Conservation (phyloP, 2,329 filamentous ascomycete species). For the Sporothrix schenckii region DNA sequence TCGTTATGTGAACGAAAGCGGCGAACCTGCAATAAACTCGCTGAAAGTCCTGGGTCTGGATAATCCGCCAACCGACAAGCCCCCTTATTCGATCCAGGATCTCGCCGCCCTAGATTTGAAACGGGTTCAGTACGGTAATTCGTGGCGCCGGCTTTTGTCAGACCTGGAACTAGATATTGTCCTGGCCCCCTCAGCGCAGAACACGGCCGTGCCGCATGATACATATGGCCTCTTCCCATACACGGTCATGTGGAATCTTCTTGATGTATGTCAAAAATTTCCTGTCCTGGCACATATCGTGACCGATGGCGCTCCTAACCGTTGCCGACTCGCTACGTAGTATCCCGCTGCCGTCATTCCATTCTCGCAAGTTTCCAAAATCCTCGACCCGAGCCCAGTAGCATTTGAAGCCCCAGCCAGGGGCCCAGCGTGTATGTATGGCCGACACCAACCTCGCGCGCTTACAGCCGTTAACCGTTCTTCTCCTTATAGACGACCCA, state of each 20-base stretch:
- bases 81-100: background rate
- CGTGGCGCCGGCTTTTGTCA: constrained; percentile 9
- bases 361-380: too few relatives aligned
- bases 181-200: constrained; percentile 14
- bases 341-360: too few relatives aligned
- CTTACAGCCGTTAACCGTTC: too few relatives aligned
- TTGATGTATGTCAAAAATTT: constrained; percentile 3
- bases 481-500: too few relatives aligned
- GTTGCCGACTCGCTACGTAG: too few relatives aligned
- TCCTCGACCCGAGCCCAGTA: too few relatives aligned
- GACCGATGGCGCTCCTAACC: too few relatives aligned
- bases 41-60: background rate
- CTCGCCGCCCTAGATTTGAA: background rate
- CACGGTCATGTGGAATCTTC: constrained; percentile 10
- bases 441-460: too few relatives aligned
- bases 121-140: background rate
- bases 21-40: constrained; percentile 16
- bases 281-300: too few relatives aligned
- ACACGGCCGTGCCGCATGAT: constrained; percentile 25
- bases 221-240: constrained; percentile 21
- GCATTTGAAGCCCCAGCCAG: too few relatives aligned
- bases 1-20: constrained; percentile 13
- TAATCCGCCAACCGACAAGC: too few relatives aligned
- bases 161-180: constrained; percentile 8
- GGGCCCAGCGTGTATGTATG: too few relatives aligned